Base-by-base conservation (phyloP, 2,329 filamentous ascomycete genomes). In the Daldinia eschscholtzii region DNA sequence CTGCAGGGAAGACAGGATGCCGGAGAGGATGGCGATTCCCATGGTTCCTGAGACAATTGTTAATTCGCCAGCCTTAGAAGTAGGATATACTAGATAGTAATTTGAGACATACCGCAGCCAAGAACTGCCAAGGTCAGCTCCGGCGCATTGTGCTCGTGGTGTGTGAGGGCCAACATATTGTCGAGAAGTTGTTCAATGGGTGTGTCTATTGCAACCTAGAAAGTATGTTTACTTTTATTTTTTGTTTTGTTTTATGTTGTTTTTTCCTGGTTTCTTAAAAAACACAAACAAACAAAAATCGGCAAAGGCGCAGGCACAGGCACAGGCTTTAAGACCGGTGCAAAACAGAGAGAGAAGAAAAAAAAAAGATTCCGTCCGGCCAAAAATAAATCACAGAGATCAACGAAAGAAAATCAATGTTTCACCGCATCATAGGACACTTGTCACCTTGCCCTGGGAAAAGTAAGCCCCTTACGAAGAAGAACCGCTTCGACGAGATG, bases 21-120 rank as follows among this genome's bases (percentile, higher is more conserved):
- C 93, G 61, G 88, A 90, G 64, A 97, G 87, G 73, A 97, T 94
- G 65, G 93, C 93, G 68, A 93, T 92, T 66, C 93, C 93, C 89
- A 97, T 92, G 60, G 90, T 94, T 72, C 93, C 92, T 94, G 74
- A 59, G 15, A 41, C 65, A 44, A 50, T 13, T 18, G 33, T 37
- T 55, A 55, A 35, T 26, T 55, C 5, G 33, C 33, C 52, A 37
- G 18, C 13, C n/a, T 12, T 35, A 46, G 41, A 18, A 39, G 13
- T n/a, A 42, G 28, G 37, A 63, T 26, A 64, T 3, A 35, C 18
- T 39, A 63, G 18, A 64, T 3, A 35, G n/a, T 39, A 60, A 41
- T 55, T 48, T 13, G 26, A 60, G 68, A 71, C 88, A 77, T 86
- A 92, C 92, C 93, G 80, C 92, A 96, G 75, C 93, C 93, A 65